These are phyloP conservation scores for Alternaria sp. DNA, from an alignment of 2,329 filamentous ascomycete species.

Conservation along the genomic window DNA sequence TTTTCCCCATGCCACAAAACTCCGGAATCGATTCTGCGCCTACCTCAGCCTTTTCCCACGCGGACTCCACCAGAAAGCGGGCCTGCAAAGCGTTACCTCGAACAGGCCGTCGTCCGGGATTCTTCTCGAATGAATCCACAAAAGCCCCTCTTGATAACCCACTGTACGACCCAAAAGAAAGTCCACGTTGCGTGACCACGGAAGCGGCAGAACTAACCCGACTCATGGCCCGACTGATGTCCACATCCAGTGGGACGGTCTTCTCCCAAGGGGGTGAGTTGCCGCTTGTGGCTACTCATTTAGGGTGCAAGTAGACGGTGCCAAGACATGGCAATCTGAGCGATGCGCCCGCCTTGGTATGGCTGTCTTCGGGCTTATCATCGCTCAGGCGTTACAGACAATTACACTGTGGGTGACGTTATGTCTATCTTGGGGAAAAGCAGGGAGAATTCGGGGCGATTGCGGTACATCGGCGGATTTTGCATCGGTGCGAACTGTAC, in stretches of 20 bases:
- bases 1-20: neutral
- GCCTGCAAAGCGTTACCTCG: neutral
- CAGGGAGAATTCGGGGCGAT: neutral
- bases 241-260: neutral
- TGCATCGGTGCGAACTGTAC: neutral
- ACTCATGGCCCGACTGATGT: neutral
- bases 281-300: neutral
- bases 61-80: neutral
- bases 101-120: conserved; percentile 4
- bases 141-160: neutral
- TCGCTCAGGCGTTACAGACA: neutral
- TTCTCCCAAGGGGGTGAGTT: neutral
- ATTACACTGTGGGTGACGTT: neutral
- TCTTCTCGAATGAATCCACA: neutral
- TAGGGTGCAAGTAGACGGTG: neutral
- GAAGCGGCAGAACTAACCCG: neutral
- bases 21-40: neutral
- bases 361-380: neutral
- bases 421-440: neutral
- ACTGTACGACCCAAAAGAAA: neutral
- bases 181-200: neutral
- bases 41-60: neutral
- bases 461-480: neutral
- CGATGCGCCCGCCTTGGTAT: neutral
- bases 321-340: neutral